Evolutionary conservation across 2,329 filamentous ascomycete genomes (phyloP).

Genomic region (Trichophyton simii): DNA sequence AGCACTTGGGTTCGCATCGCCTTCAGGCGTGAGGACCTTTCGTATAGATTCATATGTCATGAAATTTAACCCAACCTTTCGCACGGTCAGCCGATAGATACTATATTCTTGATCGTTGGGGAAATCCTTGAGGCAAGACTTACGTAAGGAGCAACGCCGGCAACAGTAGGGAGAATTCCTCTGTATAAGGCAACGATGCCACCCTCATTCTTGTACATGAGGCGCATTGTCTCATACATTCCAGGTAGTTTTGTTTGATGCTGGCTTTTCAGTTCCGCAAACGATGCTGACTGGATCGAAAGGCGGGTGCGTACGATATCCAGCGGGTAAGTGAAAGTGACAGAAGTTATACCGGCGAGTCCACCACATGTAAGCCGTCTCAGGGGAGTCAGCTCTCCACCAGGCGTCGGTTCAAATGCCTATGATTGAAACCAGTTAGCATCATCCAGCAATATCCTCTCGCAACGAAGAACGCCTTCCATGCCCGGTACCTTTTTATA

Average conservation of each 20-base stretch:
- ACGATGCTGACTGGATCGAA: slow-evolving; percentile 95
- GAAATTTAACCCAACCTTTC: slow-evolving; percentile 83
- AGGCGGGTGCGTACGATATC: slow-evolving; percentile 93
- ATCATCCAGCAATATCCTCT: not conserved
- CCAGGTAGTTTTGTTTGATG: slow-evolving; percentile 56
- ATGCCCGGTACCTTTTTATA: slow-evolving; percentile 67
- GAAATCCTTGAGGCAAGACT: slow-evolving; percentile 17
- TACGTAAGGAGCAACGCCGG: slow-evolving; percentile 90
- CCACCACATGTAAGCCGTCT: slow-evolving; percentile 80
- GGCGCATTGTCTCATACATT: slow-evolving; percentile 73
- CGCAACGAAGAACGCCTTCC: not conserved
- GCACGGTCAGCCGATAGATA: slow-evolving; percentile 14
- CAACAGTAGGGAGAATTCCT: slow-evolving; percentile 84
- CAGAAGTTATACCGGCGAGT: slow-evolving; percentile 85
- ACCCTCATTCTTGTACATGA: slow-evolving; percentile 87
- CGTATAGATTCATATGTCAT: slow-evolving; percentile 94
- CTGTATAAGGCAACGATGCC: slow-evolving; percentile 78
- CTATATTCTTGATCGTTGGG: not conserved
- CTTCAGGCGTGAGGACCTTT: slow-evolving; percentile 71
- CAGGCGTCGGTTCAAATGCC: slow-evolving; percentile 51
- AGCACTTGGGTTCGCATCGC: slow-evolving; percentile 68
- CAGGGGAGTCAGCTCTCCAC: slow-evolving; percentile 58
- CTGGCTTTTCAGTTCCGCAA: slow-evolving; percentile 57
- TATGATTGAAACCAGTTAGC: not conserved
- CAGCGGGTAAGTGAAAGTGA: slow-evolving; percentile 87